Conservation (phyloP, 192 early-diverging fungal genomes). For the Pilobolus umbonatus region DNA sequence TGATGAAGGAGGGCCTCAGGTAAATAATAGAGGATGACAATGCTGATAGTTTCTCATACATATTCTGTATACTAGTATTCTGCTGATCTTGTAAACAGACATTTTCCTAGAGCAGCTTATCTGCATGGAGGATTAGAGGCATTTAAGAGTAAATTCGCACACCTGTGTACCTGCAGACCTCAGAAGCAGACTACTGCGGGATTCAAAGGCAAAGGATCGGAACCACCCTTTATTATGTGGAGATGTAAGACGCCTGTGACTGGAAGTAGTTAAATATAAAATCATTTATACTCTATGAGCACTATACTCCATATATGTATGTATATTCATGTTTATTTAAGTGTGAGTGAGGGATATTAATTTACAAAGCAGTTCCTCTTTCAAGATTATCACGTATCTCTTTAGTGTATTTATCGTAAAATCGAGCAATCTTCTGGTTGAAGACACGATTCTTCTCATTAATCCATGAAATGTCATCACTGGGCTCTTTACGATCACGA, state of each 20-base stretch:
- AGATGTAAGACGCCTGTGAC: slow-evolving; percentile 28
- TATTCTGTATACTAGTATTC: slow-evolving; percentile 35
- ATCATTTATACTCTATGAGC: slow-evolving; percentile 1
- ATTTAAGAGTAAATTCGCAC: slow-evolving; percentile 18
- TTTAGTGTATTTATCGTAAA: slow-evolving; percentile 92
- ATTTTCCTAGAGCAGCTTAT: slow-evolving; percentile 41
- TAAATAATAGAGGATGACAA: slow-evolving; percentile 15
- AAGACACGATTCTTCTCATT: slow-evolving; percentile 94
- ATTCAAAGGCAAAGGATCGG: slow-evolving; percentile 33
- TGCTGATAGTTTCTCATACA: not conserved
- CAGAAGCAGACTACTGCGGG: slow-evolving; percentile 32
- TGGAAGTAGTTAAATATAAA: slow-evolving; percentile 10
- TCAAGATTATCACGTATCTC: slow-evolving; percentile 89
- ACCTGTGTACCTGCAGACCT: slow-evolving; percentile 34
- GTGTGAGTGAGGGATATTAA: not conserved
- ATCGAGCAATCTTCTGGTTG: slow-evolving; percentile 93
- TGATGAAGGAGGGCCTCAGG: slow-evolving; percentile 47
- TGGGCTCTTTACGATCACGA: slow-evolving; percentile 63
- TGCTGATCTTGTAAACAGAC: slow-evolving; percentile 35
- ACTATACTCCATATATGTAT: no score
- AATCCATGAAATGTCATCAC: slow-evolving; percentile 93
- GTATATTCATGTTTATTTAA: not conserved
- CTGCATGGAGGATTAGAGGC: slow-evolving; percentile 52
- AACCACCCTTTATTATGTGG: slow-evolving; percentile 36
- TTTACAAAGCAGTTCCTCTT: slow-evolving; percentile 73